A percentile compares a stretch with the other conserved stretches of the same genome.
Conservation (phyloP, 352 stramenopile species). For the Hyaloperonospora arabidopsidis region DNA sequence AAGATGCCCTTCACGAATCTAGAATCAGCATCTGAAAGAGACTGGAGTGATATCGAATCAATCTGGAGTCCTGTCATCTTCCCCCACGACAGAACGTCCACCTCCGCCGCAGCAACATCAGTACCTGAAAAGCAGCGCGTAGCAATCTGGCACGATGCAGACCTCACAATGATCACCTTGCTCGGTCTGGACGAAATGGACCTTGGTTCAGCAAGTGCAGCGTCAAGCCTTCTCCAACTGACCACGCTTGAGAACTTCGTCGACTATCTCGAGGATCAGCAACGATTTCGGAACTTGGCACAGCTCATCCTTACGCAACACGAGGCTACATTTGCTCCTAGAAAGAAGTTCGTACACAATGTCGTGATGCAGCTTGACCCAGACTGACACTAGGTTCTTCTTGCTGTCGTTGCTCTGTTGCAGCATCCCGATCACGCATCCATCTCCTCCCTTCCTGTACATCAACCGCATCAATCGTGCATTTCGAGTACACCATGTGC, state of each 20-base stretch:
- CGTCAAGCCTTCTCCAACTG: conserved; percentile 1
- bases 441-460: conserved; percentile 41
- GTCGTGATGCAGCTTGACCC: not conserved
- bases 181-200: conserved; percentile 11
- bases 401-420: not conserved
- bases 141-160: conserved; percentile 45
- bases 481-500: conserved; percentile 45
- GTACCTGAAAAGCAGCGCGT: conserved; percentile 16
- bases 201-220: not conserved
- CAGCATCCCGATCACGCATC: conserved; percentile 19
- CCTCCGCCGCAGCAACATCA: not conserved
- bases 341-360: conserved; percentile 20
- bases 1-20: conserved; percentile 20
- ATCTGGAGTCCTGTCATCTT: conserved; percentile 44
- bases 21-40: conserved; percentile 6
- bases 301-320: conserved; percentile 31
- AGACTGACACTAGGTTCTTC: conserved; percentile 7
- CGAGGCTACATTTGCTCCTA: conserved; percentile 16
- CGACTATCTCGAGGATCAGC: conserved; percentile 21
- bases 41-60: conserved; percentile 19
- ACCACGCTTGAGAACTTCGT: conserved; percentile 20
- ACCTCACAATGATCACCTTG: conserved; percentile 43
- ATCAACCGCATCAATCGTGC: conserved; percentile 48
- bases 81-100: not conserved
- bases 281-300: conserved; percentile 33